Base-by-base conservation (phyloP, 1,284 basidiomycete species). In the Fomitopsis betulina region DNA sequence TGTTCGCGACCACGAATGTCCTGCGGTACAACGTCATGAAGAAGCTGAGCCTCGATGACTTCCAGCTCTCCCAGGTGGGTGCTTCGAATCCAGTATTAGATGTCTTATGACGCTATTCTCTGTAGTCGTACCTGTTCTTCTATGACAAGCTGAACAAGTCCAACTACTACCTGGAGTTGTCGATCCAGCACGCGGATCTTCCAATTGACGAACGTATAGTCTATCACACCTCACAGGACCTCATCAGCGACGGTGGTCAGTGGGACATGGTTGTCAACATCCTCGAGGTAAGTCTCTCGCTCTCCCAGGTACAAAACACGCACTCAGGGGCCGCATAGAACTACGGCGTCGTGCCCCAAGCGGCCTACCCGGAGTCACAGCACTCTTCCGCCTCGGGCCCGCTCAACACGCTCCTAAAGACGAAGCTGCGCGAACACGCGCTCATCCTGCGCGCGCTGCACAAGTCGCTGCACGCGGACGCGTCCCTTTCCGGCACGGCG, bases 231-330 rank as follows among this genome's bases (percentile, higher is more conserved):
- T 84, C 91, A 30, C 71, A 75, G 13, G 87, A 89, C 55, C 91
- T 93, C 30, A 87, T 96, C 70, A 89, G 85, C 65, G 96, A 98
- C 69, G 96, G 96, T 47, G 94, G 95, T 8, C 93, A 96, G 73
- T 96, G 89, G 87, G 94, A 97, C 71, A 98, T 97, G 94, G 88
- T 85, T 0, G 89, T 94, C 65, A 96, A 96, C 72, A 73, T 97
- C 32, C 77, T 96, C 27, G 81, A 85, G 78, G 83, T 83, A 56
- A 23, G 72, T 64, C 17, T 35, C 13, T 54, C 6, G 42, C 53
- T 5, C 43, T n/a, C 50, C 43, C 19, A 25, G 19, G 37, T 10
- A 43, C 19, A 17, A 15, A 27, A 1, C 17, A 2, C 3, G 13
- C n/a, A 21, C 55, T 19, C 2, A 12, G 4, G 6, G n/a, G 40